Evolutionary conservation across 441 rosid genomes (phyloP), one percentile per base, ranked within the genome.

Genomic region (Populus tomentosa): DNA sequence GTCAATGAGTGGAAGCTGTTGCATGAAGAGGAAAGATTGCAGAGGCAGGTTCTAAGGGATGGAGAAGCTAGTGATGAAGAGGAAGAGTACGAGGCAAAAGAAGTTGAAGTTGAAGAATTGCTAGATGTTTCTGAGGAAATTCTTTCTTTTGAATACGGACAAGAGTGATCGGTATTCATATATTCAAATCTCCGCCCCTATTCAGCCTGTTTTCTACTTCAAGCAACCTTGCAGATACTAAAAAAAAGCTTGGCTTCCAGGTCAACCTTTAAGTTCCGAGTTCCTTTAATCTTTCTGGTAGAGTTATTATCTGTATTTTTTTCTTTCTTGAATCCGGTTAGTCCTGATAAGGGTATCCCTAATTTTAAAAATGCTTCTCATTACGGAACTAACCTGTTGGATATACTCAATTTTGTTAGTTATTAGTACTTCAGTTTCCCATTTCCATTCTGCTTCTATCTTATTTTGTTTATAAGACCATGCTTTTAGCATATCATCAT

Each of bases 51-150:
- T 46, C 82, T 95, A 78, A 78, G 97, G 68, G 92, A 90, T 24
- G 99, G 98, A n/a, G 98, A 95, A 78, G 85, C 84, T 42, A 94
- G 98, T 67, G 98, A 95, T 13, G 98, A 91, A 36, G 99, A 95
- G 76, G 97, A 93, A 78, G 98, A 92, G 62, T 92, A 92, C 0
- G 98, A 95, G 77, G 97, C 97, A 9, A 92, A 89, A 82, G 97
- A 93, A 78, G 86, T 92, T 1, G 99, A 95, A 82, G 97, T 89
- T 6, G 98, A 93, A 77, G 99, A 93, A 59, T 69, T 88, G 67
- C 75, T 95, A 82, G 97, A 89, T 71, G 91, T 93, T 62, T 67
- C 89, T 1, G 95, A 93, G 74, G 97, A 93, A 82, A 75, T 93
- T 53, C 77, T 90, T 64, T 70, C 83, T 24, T 84, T 82, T 5